phyloP scores from a whole-genome alignment of 1,284 basidiomycete species.

The Microbotryum violaceum region DNA sequence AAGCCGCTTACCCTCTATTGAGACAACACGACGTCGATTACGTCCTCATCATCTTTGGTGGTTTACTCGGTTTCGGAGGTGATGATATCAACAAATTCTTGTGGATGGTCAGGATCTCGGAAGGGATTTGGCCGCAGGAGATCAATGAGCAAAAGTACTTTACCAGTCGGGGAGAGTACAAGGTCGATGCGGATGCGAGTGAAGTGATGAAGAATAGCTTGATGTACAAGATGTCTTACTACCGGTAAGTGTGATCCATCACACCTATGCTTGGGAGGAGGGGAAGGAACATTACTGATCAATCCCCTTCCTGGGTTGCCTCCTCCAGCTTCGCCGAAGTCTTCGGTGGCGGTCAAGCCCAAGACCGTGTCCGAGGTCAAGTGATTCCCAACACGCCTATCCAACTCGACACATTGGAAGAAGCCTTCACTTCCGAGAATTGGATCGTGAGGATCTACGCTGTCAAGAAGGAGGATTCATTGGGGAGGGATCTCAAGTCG shows the following conservation, averaged over 20 bases:
- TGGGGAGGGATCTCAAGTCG: constrained; percentile 78
- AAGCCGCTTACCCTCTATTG: constrained; percentile 92
- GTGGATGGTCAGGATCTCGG: constrained; percentile 69
- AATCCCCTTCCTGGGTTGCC: not conserved
- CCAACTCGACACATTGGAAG: constrained; percentile 82
- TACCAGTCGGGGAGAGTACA: constrained; percentile 87
- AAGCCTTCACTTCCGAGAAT: constrained; percentile 94
- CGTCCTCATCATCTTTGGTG: constrained; percentile 95
- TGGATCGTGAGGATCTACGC: constrained; percentile 97
- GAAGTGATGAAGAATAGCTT: constrained; percentile 83
- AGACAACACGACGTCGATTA: constrained; percentile 98
- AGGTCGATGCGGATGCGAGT: constrained; percentile 78
- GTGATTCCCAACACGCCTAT: constrained; percentile 66
- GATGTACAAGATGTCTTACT: constrained; percentile 91
- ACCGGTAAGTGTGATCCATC: constrained; percentile 62
- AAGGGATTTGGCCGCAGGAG: constrained; percentile 98
- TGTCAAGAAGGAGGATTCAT: constrained; percentile 87
- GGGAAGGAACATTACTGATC: not conserved
- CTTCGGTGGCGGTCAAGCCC: constrained; percentile 64
- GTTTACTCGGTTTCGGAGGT: constrained; percentile 90
- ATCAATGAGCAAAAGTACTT: constrained; percentile 93
- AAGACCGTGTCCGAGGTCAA: constrained; percentile 79
- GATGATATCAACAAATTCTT: constrained; percentile 99
- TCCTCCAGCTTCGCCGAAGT: constrained; percentile 71
- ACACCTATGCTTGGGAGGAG: not conserved